Evolutionary conservation across 257 asterid genomes (phyloP), one percentile per base, ranked within the genome.

Genomic region (Solanum appendiculatum): DNA sequence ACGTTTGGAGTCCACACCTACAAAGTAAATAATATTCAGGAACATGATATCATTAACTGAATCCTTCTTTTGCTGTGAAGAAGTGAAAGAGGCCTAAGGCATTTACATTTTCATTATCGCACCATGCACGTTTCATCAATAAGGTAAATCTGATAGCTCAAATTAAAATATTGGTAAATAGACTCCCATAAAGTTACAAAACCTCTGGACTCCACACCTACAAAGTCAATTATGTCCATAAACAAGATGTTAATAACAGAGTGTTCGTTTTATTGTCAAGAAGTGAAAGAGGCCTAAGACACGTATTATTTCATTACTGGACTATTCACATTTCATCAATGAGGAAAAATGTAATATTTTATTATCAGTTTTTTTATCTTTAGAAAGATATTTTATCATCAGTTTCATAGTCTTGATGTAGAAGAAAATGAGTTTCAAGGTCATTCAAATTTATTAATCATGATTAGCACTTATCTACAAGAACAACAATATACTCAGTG

Each of bases 1-100:
- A 94, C 92, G 70, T 91, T 92, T 13, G 99, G 98, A 21, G 98
- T 93, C 98, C 98, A 97, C 16, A 97, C 93, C 99, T 94, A 88
- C 89, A 89, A 85, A 89, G 87, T 77, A 82, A 60, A 84, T n/a
- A 64, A 60, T 33, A 78, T 27, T n/a, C 63, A 34, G 74, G 81
- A 87, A 82, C 25, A 70, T 36, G 77, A 27, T 69, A 18, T 54
- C 11, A 21, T 37, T 25, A 63, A 68, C 39, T 54, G 70, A 58
- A 48, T 85, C 31, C 29, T 70, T 70, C 63, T 73, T 48, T 6
- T 39, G 54, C 33, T 13, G 58, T 36, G 54, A 25, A 72, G 48
- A 23, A 74, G 31, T 9, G 0, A 70, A 82, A 25, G n/a, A 56
- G 69, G 46, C 51, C 83, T 66, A 68, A 60, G 34, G 63, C 20